Percentiles rank a stretch among this genome's conserved stretches.
Conservation (phyloP, 2,329 filamentous ascomycete species). For the Tolypocladium sp. region DNA sequence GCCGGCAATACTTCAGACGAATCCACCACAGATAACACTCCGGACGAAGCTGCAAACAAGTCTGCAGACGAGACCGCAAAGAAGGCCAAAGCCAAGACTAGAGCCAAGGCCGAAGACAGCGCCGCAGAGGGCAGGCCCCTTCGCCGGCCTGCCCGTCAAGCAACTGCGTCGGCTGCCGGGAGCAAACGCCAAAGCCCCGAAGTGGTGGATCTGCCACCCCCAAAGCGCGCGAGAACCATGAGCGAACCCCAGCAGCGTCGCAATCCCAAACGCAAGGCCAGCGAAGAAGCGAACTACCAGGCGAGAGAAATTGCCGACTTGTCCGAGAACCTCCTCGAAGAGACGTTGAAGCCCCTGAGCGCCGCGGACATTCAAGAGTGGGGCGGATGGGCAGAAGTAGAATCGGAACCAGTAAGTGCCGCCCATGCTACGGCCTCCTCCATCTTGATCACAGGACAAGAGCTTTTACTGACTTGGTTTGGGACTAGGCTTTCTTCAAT, state of each 20-base stretch:
- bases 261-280: conserved; percentile 36
- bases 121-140: background rate
- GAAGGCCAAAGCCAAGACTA: background rate
- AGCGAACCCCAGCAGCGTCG: conserved; percentile 18
- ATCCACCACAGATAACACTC: background rate
- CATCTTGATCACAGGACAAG: background rate
- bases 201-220: background rate
- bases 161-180: background rate
- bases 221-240: conserved; percentile 4
- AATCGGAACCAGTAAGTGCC: conserved; percentile 73
- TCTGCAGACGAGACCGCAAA: background rate
- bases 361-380: conserved; percentile 49
- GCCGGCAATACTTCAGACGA: background rate
- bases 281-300: conserved; percentile 18
- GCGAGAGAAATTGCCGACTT: conserved; percentile 11
- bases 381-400: conserved; percentile 73
- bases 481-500: conserved; percentile 69
- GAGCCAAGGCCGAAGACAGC: background rate
- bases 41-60: background rate
- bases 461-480: background rate
- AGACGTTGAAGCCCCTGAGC: conserved; percentile 37
- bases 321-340: conserved; percentile 32
- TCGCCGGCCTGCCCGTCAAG: background rate
- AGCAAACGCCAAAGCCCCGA: background rate
- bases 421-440: conserved; percentile 1